Conservation (phyloP, 257 asterid genomes). For the Anisodus acutangulus region DNA sequence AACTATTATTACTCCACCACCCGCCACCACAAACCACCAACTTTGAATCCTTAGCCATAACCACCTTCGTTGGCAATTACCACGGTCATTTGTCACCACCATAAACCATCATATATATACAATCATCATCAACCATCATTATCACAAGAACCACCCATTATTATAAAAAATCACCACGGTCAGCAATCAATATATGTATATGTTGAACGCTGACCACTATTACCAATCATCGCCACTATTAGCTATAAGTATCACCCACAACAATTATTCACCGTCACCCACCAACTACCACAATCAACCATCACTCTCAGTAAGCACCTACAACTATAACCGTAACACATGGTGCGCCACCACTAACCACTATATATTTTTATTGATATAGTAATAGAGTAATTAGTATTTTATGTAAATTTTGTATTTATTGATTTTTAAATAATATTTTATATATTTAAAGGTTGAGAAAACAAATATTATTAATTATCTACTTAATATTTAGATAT, state of each 20-base stretch:
- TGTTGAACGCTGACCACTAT: not conserved
- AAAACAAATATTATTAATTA: not conserved
- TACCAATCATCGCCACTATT: not conserved
- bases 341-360: not conserved
- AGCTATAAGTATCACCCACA: too few relatives aligned
- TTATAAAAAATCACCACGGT: not conserved
- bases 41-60: not conserved
- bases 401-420: too few relatives aligned
- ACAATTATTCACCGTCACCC: too few relatives aligned
- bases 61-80: not conserved
- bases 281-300: not conserved
- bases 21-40: not conserved
- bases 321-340: too few relatives aligned
- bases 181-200: not conserved
- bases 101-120: not conserved
- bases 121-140: not conserved
- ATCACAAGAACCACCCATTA: not conserved
- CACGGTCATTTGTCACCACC: not conserved
- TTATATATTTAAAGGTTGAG: not conserved
- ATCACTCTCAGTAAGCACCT: not conserved
- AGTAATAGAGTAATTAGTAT: not conserved
- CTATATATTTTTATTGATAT: not conserved
- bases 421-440: too few relatives aligned
- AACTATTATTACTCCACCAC: not conserved
- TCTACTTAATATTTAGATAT: not conserved